Evolutionary conservation across 805 yeast species (phyloP).

Genomic region (Pichia kluyveri): DNA sequence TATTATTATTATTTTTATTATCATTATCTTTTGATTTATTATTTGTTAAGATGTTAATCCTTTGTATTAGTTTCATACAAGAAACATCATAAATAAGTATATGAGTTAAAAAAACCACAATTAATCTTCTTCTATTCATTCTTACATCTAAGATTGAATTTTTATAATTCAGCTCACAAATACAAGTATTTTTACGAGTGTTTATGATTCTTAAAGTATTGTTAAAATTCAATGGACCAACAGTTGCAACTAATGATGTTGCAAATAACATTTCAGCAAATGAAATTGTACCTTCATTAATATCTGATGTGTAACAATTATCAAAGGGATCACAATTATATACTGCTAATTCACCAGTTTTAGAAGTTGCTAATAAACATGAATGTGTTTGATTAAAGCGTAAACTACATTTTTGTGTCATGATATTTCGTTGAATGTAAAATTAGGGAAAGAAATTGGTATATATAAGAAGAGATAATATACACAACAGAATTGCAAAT

Average conservation of each 20-base stretch:
- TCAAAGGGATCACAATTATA: slow-evolving; percentile 88
- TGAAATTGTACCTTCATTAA: slow-evolving; percentile 44
- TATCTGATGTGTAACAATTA: slow-evolving; percentile 41
- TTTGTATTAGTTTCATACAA: slow-evolving; percentile 74
- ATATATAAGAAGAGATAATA: too few species aligned
- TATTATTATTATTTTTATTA: too few species aligned
- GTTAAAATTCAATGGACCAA: slow-evolving; percentile 36
- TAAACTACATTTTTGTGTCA: not conserved
- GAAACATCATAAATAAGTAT: slow-evolving; percentile 84
- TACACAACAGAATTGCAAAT: too few species aligned
- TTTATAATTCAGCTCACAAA: slow-evolving; percentile 87
- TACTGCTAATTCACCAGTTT: slow-evolving; percentile 40
- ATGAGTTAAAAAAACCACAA: slow-evolving; percentile 73
- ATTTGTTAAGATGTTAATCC: slow-evolving; percentile 37
- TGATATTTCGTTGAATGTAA: too few species aligned
- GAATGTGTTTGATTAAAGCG: not conserved
- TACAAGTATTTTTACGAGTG: slow-evolving; percentile 63
- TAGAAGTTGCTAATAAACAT: not conserved
- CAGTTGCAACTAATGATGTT: slow-evolving; percentile 78
- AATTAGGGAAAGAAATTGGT: too few species aligned
- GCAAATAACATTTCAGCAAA: slow-evolving; percentile 85
- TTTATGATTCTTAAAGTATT: slow-evolving; percentile 76
- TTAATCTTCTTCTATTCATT: slow-evolving; percentile 73
- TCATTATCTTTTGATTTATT: slow-evolving; percentile 2
- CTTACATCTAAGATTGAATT: slow-evolving; percentile 61